phyloP scores from a whole-genome alignment of 768 basidiomycete species.

The Calvatia gigantea region DNA sequence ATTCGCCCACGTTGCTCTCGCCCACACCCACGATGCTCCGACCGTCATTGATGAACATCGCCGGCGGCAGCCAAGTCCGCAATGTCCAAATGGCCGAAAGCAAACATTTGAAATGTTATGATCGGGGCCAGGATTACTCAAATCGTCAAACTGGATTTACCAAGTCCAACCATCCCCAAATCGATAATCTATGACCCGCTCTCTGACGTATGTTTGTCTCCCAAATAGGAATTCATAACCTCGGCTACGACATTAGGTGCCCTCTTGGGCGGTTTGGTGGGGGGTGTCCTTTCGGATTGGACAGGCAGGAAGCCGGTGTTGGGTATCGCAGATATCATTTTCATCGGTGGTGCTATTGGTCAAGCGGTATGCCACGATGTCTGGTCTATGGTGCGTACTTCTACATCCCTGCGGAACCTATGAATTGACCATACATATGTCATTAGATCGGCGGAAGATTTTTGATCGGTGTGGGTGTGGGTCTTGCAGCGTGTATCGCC shows the following conservation, averaged over 20 bases:
- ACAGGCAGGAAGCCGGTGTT: conserved; percentile 65
- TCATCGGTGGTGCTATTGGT: conserved; percentile 69
- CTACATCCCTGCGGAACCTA: not conserved
- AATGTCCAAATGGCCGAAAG: no score
- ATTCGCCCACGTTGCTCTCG: not conserved
- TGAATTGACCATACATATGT: not conserved
- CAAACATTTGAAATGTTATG: no score
- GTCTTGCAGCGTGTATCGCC: conserved; percentile 73
- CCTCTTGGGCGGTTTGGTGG: conserved; percentile 66
- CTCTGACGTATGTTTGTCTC: not conserved
- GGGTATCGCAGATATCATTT: conserved; percentile 64
- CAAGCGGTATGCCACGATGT: conserved; percentile 71
- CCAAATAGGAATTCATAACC: conserved; percentile 69
- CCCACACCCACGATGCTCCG: no score
- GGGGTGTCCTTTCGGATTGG: conserved; percentile 69
- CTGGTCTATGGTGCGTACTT: conserved; percentile 56
- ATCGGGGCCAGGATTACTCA: no score
- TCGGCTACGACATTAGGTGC: conserved; percentile 78
- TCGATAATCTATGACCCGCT: no score
- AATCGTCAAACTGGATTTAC: no score
- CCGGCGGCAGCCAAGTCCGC: no score
- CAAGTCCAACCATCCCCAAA: no score
- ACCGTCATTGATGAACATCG: no score
- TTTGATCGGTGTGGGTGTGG: conserved; percentile 71
- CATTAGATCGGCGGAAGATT: conserved; percentile 66